phyloP scores from a whole-genome alignment of 208 protist genomes.

The Trypanosoma avium region DNA sequence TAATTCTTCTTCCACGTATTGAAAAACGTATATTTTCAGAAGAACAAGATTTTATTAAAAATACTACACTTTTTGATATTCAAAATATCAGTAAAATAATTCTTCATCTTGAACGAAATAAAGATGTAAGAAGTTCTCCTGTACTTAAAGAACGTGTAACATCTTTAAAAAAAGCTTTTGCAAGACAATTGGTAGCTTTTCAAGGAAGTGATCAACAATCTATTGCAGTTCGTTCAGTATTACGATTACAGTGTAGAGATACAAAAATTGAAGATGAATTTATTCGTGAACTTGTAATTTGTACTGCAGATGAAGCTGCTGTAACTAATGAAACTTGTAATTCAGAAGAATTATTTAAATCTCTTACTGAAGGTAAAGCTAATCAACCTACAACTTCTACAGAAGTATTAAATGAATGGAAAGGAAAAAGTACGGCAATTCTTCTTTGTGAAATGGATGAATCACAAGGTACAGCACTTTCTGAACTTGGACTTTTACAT shows the following conservation, averaged over 20 bases:
- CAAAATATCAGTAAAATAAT: conserved; percentile 47
- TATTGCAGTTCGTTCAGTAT: conserved; percentile 8
- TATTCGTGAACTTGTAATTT: conserved; percentile 27
- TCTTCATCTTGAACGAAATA: conserved; percentile 25
- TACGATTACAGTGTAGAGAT: conserved; percentile 22
- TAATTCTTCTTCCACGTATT: conserved; percentile 38
- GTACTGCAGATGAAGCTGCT: conserved; percentile 13
- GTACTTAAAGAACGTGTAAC: conserved; percentile 22
- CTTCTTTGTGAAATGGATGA: conserved; percentile 18
- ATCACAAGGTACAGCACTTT: conserved; percentile 21
- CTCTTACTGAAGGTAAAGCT: conserved; percentile 18
- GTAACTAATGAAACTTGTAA: conserved; percentile 1
- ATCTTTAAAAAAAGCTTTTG: conserved; percentile 27
- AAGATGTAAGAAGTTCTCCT: background rate
- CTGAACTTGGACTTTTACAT: conserved; percentile 37
- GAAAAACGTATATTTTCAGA: conserved; percentile 22
- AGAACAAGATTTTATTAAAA: conserved; percentile 27
- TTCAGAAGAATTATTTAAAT: conserved; percentile 16
- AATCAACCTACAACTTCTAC: background rate
- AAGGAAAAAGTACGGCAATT: conserved; percentile 29
- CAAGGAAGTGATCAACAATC: conserved; percentile 21
- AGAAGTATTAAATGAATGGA: conserved; percentile 27
- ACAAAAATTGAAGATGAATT: background rate
- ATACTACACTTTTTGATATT: conserved; percentile 40
- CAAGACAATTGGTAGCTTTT: conserved; percentile 32